phyloP scores from a whole-genome alignment of 1,284 basidiomycete species.

The Chondrostereum purpureum region DNA sequence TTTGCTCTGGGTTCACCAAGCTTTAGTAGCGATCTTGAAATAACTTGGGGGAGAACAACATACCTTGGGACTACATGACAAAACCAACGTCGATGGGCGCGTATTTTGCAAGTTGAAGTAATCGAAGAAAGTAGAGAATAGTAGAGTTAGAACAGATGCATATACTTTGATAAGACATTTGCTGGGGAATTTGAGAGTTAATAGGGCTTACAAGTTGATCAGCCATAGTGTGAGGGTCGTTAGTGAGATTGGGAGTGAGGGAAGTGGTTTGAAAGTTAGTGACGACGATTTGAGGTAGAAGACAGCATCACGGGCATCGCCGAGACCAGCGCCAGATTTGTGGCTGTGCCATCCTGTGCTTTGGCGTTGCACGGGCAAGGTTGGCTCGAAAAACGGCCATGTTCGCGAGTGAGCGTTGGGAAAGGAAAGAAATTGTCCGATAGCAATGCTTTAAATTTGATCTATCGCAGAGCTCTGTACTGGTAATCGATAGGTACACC shows the following conservation, averaged over 20 bases:
- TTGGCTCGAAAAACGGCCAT: no score
- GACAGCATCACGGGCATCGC: background rate
- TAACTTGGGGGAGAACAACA: background rate
- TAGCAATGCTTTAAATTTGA: no score
- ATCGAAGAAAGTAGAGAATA: background rate
- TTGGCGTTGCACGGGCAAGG: no score
- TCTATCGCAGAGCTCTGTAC: no score
- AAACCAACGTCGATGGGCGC: no score
- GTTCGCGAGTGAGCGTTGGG: no score
- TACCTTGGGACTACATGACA: background rate
- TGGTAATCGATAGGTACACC: no score
- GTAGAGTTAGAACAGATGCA: background rate
- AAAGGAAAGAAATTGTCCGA: no score
- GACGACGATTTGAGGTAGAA: background rate
- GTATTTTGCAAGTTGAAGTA: no score
- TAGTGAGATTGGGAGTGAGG: background rate
- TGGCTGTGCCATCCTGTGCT: no score
- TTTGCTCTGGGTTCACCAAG: constrained; percentile 27
- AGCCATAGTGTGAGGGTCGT: background rate
- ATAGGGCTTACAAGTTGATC: background rate
- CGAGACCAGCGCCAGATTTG: background rate
- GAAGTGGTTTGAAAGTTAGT: no score
- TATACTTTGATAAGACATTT: background rate
- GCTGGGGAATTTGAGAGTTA: no score
- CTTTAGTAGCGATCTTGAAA: background rate